These are phyloP conservation scores for Acanthamoeba triangularis DNA, from an alignment of 208 protist species.

Conservation along the genomic window DNA sequence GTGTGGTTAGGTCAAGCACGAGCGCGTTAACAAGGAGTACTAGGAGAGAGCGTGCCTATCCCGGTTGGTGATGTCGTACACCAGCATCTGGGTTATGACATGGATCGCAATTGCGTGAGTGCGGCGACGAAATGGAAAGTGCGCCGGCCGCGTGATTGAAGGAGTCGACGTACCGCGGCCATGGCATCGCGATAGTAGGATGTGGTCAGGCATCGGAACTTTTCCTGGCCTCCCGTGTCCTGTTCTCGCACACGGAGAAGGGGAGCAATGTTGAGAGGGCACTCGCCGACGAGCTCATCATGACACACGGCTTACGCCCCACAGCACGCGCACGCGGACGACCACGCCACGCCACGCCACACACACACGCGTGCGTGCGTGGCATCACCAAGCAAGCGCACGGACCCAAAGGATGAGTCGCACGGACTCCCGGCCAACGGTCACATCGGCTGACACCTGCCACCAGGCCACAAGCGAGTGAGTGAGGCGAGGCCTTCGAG, in stretches of 20 bases:
- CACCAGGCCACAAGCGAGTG: background rate
- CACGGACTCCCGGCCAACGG: background rate
- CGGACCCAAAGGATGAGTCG: background rate
- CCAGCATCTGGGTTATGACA: background rate
- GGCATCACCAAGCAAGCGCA: too few species aligned
- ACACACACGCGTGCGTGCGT: background rate
- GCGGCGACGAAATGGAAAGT: background rate
- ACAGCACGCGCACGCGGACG: too few species aligned
- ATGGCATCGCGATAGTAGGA: constrained; percentile 62
- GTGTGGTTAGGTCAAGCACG: background rate
- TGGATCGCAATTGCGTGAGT: background rate
- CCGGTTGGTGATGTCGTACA: constrained; percentile 17
- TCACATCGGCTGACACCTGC: background rate
- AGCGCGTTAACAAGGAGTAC: background rate
- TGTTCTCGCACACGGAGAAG: background rate
- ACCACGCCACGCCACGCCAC: too few species aligned
- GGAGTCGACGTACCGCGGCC: background rate
- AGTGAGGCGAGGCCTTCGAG: background rate
- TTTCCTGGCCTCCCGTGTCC: constrained; percentile 43
- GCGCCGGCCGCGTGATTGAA: background rate
- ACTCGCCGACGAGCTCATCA: background rate
- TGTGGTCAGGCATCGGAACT: constrained; percentile 52
- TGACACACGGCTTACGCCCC: background rate
- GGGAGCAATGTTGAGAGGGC: background rate
- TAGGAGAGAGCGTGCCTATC: background rate